These are phyloP conservation scores for Colletotrichum sidae DNA, from an alignment of 2,329 filamentous ascomycete species.

Conservation along the genomic window DNA sequence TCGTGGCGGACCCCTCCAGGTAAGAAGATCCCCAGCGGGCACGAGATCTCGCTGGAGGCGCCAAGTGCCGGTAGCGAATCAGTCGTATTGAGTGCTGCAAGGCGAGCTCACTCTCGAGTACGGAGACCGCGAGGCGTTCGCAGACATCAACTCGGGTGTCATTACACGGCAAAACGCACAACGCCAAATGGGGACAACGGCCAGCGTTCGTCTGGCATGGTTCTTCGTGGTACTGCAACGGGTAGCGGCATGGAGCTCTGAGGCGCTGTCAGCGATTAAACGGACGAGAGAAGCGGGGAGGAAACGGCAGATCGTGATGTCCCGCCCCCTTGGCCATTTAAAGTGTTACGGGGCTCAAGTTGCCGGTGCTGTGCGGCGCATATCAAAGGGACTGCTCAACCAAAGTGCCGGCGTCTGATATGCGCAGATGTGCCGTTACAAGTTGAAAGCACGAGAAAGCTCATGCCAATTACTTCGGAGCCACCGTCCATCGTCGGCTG, in stretches of 20 bases:
- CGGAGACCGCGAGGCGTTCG: too few species aligned
- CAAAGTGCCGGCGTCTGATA: slow-evolving; percentile 12
- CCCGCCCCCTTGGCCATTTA: slow-evolving; percentile 5
- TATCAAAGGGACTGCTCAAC: not conserved
- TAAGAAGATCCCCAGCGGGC: slow-evolving; percentile 3
- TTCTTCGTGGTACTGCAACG: not conserved
- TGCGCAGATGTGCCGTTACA: slow-evolving; percentile 10
- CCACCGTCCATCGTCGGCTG: slow-evolving; percentile 4
- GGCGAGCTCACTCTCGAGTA: too few species aligned
- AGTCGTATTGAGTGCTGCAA: too few species aligned
- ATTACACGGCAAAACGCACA: too few species aligned
- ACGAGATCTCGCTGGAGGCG: slow-evolving; percentile 8
- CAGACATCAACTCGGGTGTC: too few species aligned
- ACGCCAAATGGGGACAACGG: too few species aligned
- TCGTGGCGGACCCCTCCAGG: not conserved
- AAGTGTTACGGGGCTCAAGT: not conserved
- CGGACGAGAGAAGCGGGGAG: slow-evolving; percentile 6
- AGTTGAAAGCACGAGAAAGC: not conserved
- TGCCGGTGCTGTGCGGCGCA: slow-evolving; percentile 13
- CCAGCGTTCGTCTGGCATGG: not conserved
- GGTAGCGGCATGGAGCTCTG: not conserved
- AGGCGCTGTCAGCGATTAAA: slow-evolving; percentile 3
- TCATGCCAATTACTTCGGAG: slow-evolving; percentile 2
- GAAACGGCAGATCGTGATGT: slow-evolving; percentile 20
- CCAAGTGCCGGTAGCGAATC: slow-evolving; percentile 11